Evolutionary conservation across 1,284 basidiomycete species (phyloP), one percentile per base, ranked within the genome.

Genomic region (Marasmius tenuissimus): DNA sequence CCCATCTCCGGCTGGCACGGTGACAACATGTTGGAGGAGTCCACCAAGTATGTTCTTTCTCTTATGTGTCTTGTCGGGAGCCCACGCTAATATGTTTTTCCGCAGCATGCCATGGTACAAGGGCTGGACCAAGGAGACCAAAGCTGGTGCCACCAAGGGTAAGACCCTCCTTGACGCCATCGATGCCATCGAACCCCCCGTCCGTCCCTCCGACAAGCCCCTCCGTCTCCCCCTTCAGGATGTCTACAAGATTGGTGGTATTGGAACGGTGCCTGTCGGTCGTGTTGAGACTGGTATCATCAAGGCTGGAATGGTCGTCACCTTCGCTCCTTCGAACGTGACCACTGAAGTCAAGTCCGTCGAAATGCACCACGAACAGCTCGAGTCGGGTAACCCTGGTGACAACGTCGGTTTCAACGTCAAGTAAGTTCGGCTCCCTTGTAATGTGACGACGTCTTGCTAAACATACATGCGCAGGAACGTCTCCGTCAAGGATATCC

Each of bases 241-340:
- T 88, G 97, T 99, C 74, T 99, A 99, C 94, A 99, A 99, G 89
- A 99, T 99, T 75, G 97, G 97, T 84, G 97, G 97, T 96, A 99
- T 99, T 75, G 97, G 97, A 72, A 99, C 97, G 73, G 97, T 99
- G 73, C 97, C 97, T 78, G 97, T 99, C 83, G 97, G 97, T 81
- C 97, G 97, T 94, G 97, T 99, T 75, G 97, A 99, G 87, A 99
- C 97, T 75, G 97, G 97, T 91, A 78, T 96, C 81, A 98, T 99
- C 90, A 98, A 98, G 89, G 93, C 96, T 73, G 96, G 97, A 79
- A 98, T 99, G 97, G 87, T 99, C 75, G 97, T 98, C 79, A 91
- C 83, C 78, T 99, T 99, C 74, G 97, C 97, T 70, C 97, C 97
- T 67, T 80, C 94, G 69, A 96, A 96, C 85, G 96, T 99, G 73